Base-by-base conservation (phyloP, 164 flowering plant species). In the Aristolochia fimbriata region DNA sequence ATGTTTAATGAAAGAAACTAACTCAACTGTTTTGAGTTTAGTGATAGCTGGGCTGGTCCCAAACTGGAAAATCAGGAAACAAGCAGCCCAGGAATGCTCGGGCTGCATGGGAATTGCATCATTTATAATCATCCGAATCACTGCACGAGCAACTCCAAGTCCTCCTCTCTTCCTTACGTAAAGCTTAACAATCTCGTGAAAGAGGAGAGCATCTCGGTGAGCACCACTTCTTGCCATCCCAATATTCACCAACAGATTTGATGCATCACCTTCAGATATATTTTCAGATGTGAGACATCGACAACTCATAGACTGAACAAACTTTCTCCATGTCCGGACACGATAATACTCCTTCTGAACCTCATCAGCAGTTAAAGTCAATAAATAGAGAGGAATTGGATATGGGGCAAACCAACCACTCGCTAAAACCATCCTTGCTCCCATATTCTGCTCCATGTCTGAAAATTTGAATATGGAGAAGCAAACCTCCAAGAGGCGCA, bases 321-420 rank as follows among this genome's bases (percentile, higher is more conserved):
- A 57, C 60, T 67, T 79, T 57, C 74, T 81, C 93, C 89, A 87
- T 22, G 80, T 49, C 6, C 64, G 60, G 2, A 70, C 59, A 0
- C 77, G 70, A 4, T 53, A 75, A 59, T 70, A 74, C 61, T 78
- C 83, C 63, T 72, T 81, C 0, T 82, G 85, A 27, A 85, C 62
- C 63, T 75, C 80, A 21, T 75, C 58, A 24, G 95, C 98, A 0
- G 96, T 95, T 30, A 71, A 48, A 52, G 87, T 80, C 64, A 91
- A 68, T 23, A 88, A 41, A 11, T 83, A 66, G 59, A 79, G 55
- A 3, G 91, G 90, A 72, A 86, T 74, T 3, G 91, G 77, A 31
- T 82, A 73, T 6, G 96, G 98, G 13, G 88, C 96, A 69, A 92
- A 89, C 96, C 96, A 89, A n/a, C 87, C 91, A 65, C 96, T 78